Percentiles rank a stretch among this genome's conserved stretches.
phyloP scores from a whole-genome alignment of 306 rosid species.

The Cicer yamashitae region DNA sequence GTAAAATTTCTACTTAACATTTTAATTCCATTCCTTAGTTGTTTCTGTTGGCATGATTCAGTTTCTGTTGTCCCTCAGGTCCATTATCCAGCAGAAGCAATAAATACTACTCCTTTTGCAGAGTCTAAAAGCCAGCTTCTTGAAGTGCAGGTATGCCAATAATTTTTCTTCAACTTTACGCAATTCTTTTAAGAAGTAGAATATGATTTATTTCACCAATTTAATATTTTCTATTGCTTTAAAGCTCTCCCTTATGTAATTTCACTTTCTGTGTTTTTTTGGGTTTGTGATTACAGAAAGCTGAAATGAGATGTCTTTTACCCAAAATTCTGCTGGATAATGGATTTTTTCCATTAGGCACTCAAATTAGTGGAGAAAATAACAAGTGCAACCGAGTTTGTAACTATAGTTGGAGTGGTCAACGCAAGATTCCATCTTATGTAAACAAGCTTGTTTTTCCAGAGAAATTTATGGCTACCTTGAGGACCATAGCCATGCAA shows the following conservation, averaged over 20 bases:
- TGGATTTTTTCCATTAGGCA: constrained; percentile 68
- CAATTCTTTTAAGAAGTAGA: constrained; percentile 19
- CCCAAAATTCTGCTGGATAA: constrained; percentile 72
- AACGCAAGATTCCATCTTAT: constrained; percentile 80
- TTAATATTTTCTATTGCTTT: constrained; percentile 5
- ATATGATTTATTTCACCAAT: constrained; percentile 9
- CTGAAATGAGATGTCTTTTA: constrained; percentile 88
- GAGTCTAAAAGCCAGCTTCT: constrained; percentile 85
- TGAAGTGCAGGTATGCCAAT: constrained; percentile 74
- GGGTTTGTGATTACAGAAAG: constrained; percentile 66
- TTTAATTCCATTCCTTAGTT: constrained; percentile 9
- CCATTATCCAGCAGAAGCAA: constrained; percentile 86
- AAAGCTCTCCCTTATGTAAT: background rate
- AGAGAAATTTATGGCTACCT: constrained; percentile 72
- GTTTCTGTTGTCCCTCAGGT: constrained; percentile 58
- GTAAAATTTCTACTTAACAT: constrained; percentile 29
- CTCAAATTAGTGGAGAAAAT: constrained; percentile 50
- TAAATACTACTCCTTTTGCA: constrained; percentile 62
- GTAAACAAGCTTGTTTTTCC: constrained; percentile 80
- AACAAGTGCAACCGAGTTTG: constrained; percentile 48
- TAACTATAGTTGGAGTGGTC: constrained; percentile 95
- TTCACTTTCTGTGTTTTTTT: background rate
- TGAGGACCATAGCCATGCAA: constrained; percentile 90
- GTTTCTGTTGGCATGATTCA: constrained; percentile 21
- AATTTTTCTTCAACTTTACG: constrained; percentile 20